Evolutionary conservation across 2,329 filamentous ascomycete species (phyloP), one percentile per base, ranked within the genome.

Genomic region (Diaporthe longicolla): DNA sequence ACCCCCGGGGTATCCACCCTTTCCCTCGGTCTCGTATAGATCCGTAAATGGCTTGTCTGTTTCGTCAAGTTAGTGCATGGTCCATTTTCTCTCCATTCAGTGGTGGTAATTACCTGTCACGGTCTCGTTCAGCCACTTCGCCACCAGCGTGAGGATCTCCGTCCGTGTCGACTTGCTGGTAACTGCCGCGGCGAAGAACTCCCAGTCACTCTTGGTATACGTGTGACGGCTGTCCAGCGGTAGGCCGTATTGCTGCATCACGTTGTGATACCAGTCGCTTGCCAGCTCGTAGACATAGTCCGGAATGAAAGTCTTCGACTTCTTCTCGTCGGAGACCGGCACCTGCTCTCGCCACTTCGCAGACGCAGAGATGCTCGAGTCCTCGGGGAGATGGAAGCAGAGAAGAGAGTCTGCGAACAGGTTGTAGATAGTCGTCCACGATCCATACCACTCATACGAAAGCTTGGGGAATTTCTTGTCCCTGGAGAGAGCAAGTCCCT

Each of bases 121-220:
- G 0, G 94, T 97, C 83, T 97, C 94, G 79, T 97, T 97, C 74
- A 97, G 87, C 95, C 95, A 97, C 72, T 85, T 85, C 0, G 94
- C 93, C 54, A 97, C 92, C 24, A 90, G 89, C 74, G 94, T 88
- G 48, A 97, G 84, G 68, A 97, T 95, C 80, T 93, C 90, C 3
- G 88, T 87, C 71, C 94, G 89, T 1, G 93, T 93, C 73, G 87
- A 84, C 80, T 89, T 89, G 77, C 91, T 91, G 5, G 94, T 90
- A 7, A 97, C 93, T 1, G 94, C 93, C 61, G 95, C 94, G 0
- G 94, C 93, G 82, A 97, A 95, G 81, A 97, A 95, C 78, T 97
- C 93, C 95, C 95, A 97, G 83, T 97, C 95, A 40, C 93, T 95
- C 84, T 97, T 97, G 45, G 94, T 93, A 82, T 97, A 97, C 4